Conservation (phyloP, 78 protist genomes). For the Cavenderia fasciculata region DNA sequence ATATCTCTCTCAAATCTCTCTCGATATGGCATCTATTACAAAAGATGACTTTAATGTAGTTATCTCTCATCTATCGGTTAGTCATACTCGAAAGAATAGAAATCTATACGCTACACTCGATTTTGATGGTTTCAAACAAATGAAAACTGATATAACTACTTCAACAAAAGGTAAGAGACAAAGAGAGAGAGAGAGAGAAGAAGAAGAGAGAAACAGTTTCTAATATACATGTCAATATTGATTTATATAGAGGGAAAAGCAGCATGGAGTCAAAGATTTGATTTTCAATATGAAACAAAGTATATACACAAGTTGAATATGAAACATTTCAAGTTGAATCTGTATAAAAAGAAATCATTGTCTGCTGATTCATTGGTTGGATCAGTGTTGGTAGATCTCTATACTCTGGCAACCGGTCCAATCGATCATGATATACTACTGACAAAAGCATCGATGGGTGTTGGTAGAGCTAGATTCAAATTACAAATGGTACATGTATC, state of each 20-base stretch:
- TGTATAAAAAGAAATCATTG: conserved; percentile 41
- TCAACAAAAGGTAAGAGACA: conserved; percentile 35
- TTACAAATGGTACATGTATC: conserved; percentile 35
- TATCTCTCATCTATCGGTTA: not conserved
- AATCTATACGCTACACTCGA: conserved; percentile 20
- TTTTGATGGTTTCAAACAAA: conserved; percentile 43
- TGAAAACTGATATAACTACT: conserved; percentile 20
- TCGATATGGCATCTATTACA: too few species aligned
- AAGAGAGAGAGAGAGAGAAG: too few species aligned
- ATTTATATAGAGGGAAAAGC: not conserved
- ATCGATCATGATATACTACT: conserved; percentile 28
- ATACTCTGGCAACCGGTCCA: conserved; percentile 76
- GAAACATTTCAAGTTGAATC: conserved; percentile 4
- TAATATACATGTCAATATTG: too few species aligned
- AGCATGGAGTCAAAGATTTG: not conserved
- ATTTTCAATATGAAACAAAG: conserved; percentile 60
- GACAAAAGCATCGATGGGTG: conserved; percentile 27
- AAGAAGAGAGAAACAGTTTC: too few species aligned
- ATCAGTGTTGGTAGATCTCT: conserved; percentile 43
- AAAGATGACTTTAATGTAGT: conserved; percentile 11
- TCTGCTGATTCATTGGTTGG: conserved; percentile 51
- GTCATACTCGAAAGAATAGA: conserved; percentile 2
- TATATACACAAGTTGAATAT: conserved; percentile 42
- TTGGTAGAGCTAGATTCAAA: conserved; percentile 28
- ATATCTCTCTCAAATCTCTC: too few species aligned